These are phyloP conservation scores for Microbotryomycetes sp. DNA, from an alignment of 1,284 basidiomycete species.

Conservation along the genomic window DNA sequence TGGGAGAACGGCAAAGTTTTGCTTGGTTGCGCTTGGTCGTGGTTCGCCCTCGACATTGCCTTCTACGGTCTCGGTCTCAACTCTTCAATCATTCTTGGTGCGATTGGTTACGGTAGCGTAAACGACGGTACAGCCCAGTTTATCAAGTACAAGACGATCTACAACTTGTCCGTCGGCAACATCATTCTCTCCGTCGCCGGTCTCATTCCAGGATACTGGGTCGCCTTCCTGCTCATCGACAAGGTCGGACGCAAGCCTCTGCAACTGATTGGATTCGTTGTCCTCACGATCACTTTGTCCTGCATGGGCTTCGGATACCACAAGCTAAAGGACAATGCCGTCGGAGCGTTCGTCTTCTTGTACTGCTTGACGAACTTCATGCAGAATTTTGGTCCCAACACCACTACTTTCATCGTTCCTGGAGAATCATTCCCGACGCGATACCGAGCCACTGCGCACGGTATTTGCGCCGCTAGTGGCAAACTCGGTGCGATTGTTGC, in stretches of 20 bases:
- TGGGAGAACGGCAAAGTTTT: constrained; percentile 60
- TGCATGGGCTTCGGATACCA: constrained; percentile 54
- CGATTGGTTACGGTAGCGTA: constrained; percentile 48
- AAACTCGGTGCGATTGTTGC: constrained; percentile 78
- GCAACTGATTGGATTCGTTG: constrained; percentile 44
- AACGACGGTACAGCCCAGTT: constrained; percentile 40
- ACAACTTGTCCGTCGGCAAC: constrained; percentile 51
- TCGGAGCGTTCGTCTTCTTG: constrained; percentile 62
- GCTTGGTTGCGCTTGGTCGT: constrained; percentile 54
- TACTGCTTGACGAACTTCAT: constrained; percentile 56
- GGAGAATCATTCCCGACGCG: constrained; percentile 81
- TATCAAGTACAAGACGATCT: constrained; percentile 42
- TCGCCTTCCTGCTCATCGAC: constrained; percentile 61
- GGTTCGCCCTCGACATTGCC: constrained; percentile 57
- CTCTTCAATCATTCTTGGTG: constrained; percentile 54
- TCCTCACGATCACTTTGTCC: constrained; percentile 56
- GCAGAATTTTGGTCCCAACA: constrained; percentile 60
- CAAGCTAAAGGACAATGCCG: constrained; percentile 52
- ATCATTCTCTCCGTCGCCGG: constrained; percentile 53
- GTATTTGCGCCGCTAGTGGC: constrained; percentile 66
- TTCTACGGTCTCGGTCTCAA: constrained; percentile 68
- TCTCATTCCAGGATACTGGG: constrained; percentile 67
- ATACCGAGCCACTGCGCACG: constrained; percentile 73
- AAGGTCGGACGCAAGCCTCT: constrained; percentile 64
- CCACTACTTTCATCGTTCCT: constrained; percentile 71